Base-by-base conservation (phyloP, 1,284 basidiomycete species). In the Ustanciosporium gigantosporum region DNA sequence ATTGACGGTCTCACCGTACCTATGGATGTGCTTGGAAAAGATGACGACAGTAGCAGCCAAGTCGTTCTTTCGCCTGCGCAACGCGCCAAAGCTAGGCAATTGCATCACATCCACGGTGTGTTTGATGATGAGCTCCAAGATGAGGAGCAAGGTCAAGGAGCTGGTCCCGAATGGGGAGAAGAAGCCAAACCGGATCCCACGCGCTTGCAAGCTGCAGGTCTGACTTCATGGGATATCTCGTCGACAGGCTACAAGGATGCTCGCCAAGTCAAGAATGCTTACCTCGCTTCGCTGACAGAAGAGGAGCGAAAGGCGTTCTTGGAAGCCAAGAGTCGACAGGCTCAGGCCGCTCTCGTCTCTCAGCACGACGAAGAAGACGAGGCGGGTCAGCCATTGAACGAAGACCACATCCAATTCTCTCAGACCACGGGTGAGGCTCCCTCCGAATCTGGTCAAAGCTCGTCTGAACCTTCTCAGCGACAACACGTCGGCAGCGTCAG, bases 191-290 rank as follows among this genome's bases (percentile, higher is more conserved):
- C 52, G 38, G 39, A 62, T 20, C 43, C 42, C 9, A 35, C 38
- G 15, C 43, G 52, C 25, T 31, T 52, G 16, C 38, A 49, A 9
- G 55, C 55, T 16, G 55, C 46, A 15, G 57, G 53, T 31, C 35
- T 57, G 2, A 13, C 51, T 16, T 53, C 49, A 23, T 66, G 64
- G 64, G 64, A 66, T n/a, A 41, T 62, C 20, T 57, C 52, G 2
- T 66, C 64, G 25, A 66, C 64, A 4, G 58, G 58, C 24, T 66
- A 66, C 39, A 45, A 49, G 16, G 64, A 66, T 34, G 64, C 64
- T 13, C 53, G 64, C 24, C 49, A 55, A 29, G 59, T 66, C 45
- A 66, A 66, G 49, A 56, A 57, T 19, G 64, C 61, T 16, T 66
- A 66, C 40, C 52, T 66, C 1, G 51, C 50, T 17, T 58, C 50